These are phyloP conservation scores for Vigna hirtella DNA, from an alignment of 306 rosid genomes.

Conservation along the genomic window DNA sequence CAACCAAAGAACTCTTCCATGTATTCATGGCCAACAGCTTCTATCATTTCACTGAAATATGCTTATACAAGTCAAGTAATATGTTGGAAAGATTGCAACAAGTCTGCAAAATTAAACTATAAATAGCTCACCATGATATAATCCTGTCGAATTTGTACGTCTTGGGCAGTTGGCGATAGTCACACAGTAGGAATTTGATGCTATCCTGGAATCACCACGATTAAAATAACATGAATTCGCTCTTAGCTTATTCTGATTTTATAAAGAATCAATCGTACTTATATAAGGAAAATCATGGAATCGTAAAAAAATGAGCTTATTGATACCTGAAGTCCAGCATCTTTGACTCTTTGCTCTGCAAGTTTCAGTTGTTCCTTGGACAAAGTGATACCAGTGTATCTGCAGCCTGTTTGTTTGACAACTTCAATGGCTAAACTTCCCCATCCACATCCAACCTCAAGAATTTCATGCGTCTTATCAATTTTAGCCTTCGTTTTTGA, in stretches of 20 bases:
- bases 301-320: background rate
- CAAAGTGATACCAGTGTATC: slow-evolving; percentile 86
- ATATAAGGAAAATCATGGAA: background rate
- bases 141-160: slow-evolving; percentile 72
- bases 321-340: slow-evolving; percentile 80
- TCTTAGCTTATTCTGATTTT: background rate
- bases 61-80: slow-evolving; percentile 24
- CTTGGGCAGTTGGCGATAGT: slow-evolving; percentile 79
- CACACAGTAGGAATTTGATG: slow-evolving; percentile 76
- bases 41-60: slow-evolving; percentile 86
- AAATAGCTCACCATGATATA: slow-evolving; percentile 78
- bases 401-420: slow-evolving; percentile 80
- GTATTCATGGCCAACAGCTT: slow-evolving; percentile 83
- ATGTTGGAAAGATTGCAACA: slow-evolving; percentile 15
- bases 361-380: slow-evolving; percentile 79
- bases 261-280: background rate
- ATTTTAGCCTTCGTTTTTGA: slow-evolving; percentile 63
- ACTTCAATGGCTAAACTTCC: slow-evolving; percentile 91
- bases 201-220: slow-evolving; percentile 59
- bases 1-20: slow-evolving; percentile 81
- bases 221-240: background rate
- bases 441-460: slow-evolving; percentile 95
- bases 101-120: slow-evolving; percentile 2
- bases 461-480: slow-evolving; percentile 71
- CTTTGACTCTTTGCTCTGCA: slow-evolving; percentile 71